Conservation (phyloP, 805 yeast species). For the Yamadazyma kitorensis region DNA sequence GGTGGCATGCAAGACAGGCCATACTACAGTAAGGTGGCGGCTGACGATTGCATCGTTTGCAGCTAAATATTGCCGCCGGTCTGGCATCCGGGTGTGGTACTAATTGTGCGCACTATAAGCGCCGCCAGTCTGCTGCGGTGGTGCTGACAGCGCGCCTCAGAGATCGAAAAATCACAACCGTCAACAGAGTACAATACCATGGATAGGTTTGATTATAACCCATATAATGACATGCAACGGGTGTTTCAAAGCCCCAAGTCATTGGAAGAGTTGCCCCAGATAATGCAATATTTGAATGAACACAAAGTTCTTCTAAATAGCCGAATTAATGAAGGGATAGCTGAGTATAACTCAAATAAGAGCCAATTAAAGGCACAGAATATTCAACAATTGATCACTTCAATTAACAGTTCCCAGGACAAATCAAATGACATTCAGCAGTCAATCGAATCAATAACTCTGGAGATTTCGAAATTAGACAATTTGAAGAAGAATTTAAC, state of each 20-base stretch:
- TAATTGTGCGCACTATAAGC: no score
- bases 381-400: conserved; percentile 38
- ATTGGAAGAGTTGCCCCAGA: conserved; percentile 48
- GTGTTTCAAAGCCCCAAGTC: conserved; percentile 52
- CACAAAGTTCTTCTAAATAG: conserved; percentile 50
- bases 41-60: no score
- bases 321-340: conserved; percentile 40
- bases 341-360: conserved; percentile 27
- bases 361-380: conserved; percentile 25
- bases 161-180: no score
- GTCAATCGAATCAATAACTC: conserved; percentile 67
- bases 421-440: conserved; percentile 55
- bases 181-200: no score
- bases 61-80: no score
- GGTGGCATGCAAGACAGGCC: no score
- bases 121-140: no score
- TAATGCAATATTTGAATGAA: conserved; percentile 46
- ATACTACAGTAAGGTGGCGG: no score
- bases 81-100: no score
- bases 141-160: no score
- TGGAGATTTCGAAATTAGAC: conserved; percentile 75
- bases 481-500: conserved; percentile 81
- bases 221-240: conserved; percentile 42
- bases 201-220: conserved; percentile 7
- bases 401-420: conserved; percentile 46